phyloP scores from a whole-genome alignment of 306 rosid genomes.

The Glycine latifolia region DNA sequence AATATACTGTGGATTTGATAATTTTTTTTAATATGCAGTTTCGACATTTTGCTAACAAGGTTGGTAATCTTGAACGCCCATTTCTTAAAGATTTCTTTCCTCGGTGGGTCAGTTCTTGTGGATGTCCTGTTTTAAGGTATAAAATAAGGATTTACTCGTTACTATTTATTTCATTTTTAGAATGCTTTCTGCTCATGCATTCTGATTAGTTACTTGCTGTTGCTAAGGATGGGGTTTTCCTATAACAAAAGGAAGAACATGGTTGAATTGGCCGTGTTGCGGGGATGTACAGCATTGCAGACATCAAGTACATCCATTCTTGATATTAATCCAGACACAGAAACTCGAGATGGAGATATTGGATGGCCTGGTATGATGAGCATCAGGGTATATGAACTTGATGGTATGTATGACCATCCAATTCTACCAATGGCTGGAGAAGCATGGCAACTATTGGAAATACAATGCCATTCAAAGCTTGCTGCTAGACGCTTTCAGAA shows the following conservation, averaged over 20 bases:
- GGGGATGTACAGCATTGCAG: slow-evolving; percentile 79
- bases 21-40: slow-evolving; percentile 66
- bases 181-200: slow-evolving; percentile 42
- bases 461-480: slow-evolving; percentile 92
- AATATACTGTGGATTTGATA: slow-evolving; percentile 26
- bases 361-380: slow-evolving; percentile 99
- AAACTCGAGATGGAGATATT: slow-evolving; percentile 78
- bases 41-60: slow-evolving; percentile 95
- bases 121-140: slow-evolving; percentile 92
- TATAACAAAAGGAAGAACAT: slow-evolving; percentile 93
- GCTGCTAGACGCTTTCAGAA: slow-evolving; percentile 95
- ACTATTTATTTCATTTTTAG: slow-evolving; percentile 35
- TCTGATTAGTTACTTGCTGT: slow-evolving; percentile 48
- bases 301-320: slow-evolving; percentile 64
- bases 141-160: slow-evolving; percentile 30
- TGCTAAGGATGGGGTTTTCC: slow-evolving; percentile 88
- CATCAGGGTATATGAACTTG: slow-evolving; percentile 93
- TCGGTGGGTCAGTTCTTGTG: slow-evolving; percentile 94
- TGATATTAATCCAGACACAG: slow-evolving; percentile 68
- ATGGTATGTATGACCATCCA: slow-evolving; percentile 98
- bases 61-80: slow-evolving; percentile 98
- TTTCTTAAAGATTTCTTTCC: slow-evolving; percentile 98
- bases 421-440: slow-evolving; percentile 97
- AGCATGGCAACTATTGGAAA: slow-evolving; percentile 87
- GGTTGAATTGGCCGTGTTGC: slow-evolving; percentile 94